Percentiles rank a stretch among this genome's conserved stretches.
phyloP scores from a whole-genome alignment of 1,139 yeast species.

The Diutina scorzettiae region DNA sequence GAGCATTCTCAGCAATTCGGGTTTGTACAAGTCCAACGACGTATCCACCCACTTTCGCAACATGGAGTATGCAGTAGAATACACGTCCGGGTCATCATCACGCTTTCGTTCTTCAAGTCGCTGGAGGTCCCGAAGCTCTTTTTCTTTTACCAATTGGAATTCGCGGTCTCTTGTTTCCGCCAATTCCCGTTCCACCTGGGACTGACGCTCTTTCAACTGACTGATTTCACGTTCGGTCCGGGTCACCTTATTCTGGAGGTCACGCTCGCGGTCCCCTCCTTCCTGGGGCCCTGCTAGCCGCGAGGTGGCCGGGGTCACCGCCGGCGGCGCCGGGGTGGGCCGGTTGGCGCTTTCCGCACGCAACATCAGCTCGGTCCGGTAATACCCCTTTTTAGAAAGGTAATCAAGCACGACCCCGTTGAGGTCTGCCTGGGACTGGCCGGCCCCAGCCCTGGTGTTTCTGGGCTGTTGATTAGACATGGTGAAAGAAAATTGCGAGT shows the following conservation, averaged over 20 bases:
- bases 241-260: not conserved
- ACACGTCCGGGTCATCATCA: conserved; percentile 54
- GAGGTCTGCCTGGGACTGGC: conserved; percentile 59
- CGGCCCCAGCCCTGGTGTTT: not conserved
- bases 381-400: conserved; percentile 86
- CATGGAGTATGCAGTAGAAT: conserved; percentile 66
- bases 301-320: conserved; percentile 32
- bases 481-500: too few species aligned
- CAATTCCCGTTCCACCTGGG: conserved; percentile 26
- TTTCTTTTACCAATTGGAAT: conserved; percentile 26
- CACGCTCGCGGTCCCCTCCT: conserved; percentile 6
- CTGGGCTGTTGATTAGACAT: not conserved
- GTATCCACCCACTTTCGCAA: conserved; percentile 85
- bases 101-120: conserved; percentile 27
- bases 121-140: conserved; percentile 30
- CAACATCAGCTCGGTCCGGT: conserved; percentile 86
- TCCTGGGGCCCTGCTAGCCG: conserved; percentile 28
- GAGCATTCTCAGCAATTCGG: conserved; percentile 71
- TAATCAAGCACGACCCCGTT: conserved; percentile 87
- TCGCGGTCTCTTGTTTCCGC: conserved; percentile 32
- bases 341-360: conserved; percentile 76
- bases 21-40: conserved; percentile 83
- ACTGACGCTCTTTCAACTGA: conserved; percentile 28
- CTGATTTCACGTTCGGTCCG: conserved; percentile 18
- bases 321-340: conserved; percentile 43